These are phyloP conservation scores for Neofusicoccum ribis DNA, from an alignment of 2,329 filamentous ascomycete species.

Conservation along the genomic window DNA sequence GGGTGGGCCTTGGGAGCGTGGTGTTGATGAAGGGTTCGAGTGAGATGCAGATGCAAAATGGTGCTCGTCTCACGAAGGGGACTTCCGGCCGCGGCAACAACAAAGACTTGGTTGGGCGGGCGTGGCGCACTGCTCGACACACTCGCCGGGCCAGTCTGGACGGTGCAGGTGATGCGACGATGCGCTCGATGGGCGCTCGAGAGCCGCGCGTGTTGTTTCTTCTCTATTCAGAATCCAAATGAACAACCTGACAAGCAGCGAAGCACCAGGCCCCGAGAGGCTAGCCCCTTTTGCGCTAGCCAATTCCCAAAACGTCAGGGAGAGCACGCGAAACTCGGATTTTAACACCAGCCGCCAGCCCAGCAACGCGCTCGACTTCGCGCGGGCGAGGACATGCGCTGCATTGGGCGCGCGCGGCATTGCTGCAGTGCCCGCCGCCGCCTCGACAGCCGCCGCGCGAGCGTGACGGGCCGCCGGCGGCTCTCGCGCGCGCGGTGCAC, in stretches of 20 bases:
- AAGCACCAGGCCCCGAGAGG: background rate
- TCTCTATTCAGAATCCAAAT: conserved; percentile 12
- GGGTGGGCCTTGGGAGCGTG: background rate
- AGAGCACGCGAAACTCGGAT: conserved; percentile 13
- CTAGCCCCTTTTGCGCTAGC: conserved; percentile 15
- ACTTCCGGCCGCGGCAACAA: conserved; percentile 3
- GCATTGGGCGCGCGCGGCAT: background rate
- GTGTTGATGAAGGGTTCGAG: conserved; percentile 17
- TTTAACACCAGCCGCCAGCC: background rate
- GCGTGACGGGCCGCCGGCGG: background rate
- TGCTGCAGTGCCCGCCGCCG: background rate
- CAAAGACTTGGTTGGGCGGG: background rate
- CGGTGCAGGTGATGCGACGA: conserved; percentile 7
- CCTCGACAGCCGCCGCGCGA: background rate
- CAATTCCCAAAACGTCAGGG: conserved; percentile 17
- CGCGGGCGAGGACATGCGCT: background rate
- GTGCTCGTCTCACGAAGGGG: conserved; percentile 13
- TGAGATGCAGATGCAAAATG: conserved; percentile 20
- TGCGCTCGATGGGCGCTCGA: background rate
- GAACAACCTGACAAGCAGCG: conserved; percentile 15
- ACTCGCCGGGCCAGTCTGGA: background rate
- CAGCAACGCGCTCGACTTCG: background rate
- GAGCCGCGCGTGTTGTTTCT: conserved; percentile 11
- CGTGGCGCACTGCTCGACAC: background rate
- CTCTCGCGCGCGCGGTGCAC: background rate